Percentiles rank a stretch among this genome's conserved stretches.
phyloP scores from a whole-genome alignment of 768 basidiomycete genomes.

The Suillus placidus region DNA sequence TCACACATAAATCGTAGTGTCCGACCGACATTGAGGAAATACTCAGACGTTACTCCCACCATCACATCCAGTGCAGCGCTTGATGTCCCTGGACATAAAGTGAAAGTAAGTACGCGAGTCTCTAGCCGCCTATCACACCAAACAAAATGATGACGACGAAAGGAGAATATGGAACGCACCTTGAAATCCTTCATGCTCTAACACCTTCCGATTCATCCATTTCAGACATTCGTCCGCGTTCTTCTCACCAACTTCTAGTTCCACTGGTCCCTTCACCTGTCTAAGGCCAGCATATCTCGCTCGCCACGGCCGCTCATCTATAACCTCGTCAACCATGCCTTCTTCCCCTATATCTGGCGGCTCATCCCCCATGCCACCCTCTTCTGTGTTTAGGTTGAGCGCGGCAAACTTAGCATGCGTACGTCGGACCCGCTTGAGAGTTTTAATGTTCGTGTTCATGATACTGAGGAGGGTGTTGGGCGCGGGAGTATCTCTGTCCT shows the following conservation, averaged over 20 bases:
- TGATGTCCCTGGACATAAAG: constrained; percentile 59
- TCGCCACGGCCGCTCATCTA: constrained; percentile 68
- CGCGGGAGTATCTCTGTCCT: constrained; percentile 16
- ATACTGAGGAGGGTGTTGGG: constrained; percentile 57
- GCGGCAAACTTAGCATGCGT: constrained; percentile 74
- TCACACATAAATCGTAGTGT: constrained; percentile 83
- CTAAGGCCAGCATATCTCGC: constrained; percentile 16
- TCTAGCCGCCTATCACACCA: background rate
- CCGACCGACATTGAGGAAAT: constrained; percentile 81
- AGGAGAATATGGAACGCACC: constrained; percentile 48
- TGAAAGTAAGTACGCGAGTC: background rate
- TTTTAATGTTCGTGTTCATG: constrained; percentile 79
- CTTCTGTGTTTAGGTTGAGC: constrained; percentile 43
- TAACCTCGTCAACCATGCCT: constrained; percentile 30
- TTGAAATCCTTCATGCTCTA: constrained; percentile 94
- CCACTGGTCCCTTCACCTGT: constrained; percentile 19
- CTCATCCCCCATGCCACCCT: constrained; percentile 39
- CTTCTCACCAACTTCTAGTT: constrained; percentile 60
- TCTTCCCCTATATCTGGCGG: constrained; percentile 37
- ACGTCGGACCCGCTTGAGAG: constrained; percentile 70
- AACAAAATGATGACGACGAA: background rate
- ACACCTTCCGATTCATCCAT: constrained; percentile 74
- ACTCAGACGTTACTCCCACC: constrained; percentile 76
- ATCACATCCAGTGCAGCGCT: constrained; percentile 76
- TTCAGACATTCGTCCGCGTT: constrained; percentile 65